Evolutionary conservation across 208 protist species (phyloP).

Genomic region (Wallacemonas sp.): DNA sequence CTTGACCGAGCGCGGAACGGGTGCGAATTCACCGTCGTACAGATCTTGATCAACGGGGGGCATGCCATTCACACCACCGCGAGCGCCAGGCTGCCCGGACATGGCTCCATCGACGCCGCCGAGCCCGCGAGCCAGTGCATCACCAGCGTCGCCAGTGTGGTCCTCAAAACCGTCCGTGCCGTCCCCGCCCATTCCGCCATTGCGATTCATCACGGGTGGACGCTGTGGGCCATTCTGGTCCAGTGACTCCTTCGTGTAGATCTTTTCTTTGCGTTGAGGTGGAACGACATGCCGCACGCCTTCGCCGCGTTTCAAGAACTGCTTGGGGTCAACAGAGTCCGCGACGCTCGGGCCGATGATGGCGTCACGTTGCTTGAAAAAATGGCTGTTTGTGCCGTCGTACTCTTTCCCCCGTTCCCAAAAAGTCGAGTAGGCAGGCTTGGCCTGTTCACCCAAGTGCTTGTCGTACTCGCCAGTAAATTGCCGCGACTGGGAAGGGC

Average conservation of each 20-base stretch:
- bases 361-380: constrained; percentile 82
- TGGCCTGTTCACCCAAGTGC: constrained; percentile 56
- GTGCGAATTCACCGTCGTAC: constrained; percentile 12
- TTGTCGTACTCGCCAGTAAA: constrained; percentile 78
- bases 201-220: neutral
- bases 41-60: neutral
- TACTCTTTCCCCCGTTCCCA: constrained; percentile 82
- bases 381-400: constrained; percentile 74
- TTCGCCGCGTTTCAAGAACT: constrained; percentile 72
- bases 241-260: constrained; percentile 61
- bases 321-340: constrained; percentile 66
- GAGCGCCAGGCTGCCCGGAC: neutral
- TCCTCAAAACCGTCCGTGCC: constrained; percentile 1
- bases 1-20: constrained; percentile 51
- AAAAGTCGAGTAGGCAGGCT: constrained; percentile 86
- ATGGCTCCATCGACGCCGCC: neutral
- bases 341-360: constrained; percentile 77
- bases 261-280: constrained; percentile 68
- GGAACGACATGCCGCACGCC: constrained; percentile 60
- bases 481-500: constrained; percentile 15
- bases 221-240: constrained; percentile 27
- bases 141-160: neutral
- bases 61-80: constrained; percentile 2
- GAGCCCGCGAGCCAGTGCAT: neutral
- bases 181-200: constrained; percentile 7